These are phyloP conservation scores for Phialophora verrucosa DNA, from an alignment of 2,329 filamentous ascomycete genomes.

Conservation along the genomic window DNA sequence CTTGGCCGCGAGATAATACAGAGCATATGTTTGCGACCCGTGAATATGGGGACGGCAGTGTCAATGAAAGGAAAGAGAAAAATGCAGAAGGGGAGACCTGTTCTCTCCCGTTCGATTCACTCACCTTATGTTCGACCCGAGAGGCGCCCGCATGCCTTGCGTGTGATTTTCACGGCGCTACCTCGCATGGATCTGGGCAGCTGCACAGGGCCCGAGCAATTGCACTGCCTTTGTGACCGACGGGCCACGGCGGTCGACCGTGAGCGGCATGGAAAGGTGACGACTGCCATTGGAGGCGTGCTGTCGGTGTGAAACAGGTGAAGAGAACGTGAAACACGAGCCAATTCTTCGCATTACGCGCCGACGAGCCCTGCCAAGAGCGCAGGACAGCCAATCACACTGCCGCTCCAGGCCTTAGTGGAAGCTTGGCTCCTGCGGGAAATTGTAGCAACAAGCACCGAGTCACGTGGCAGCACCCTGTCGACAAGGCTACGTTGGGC, in stretches of 20 bases:
- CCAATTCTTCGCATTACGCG: constrained; percentile 12
- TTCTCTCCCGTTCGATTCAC: background rate
- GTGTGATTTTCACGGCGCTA: constrained; percentile 9
- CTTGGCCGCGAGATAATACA: background rate
- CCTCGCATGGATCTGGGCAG: constrained; percentile 7
- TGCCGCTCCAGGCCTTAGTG: background rate
- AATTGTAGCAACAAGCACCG: background rate
- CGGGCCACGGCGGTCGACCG: constrained; percentile 14
- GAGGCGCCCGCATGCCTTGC: constrained; percentile 7
- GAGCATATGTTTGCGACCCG: background rate
- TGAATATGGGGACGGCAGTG: background rate
- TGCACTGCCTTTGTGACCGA: constrained; percentile 23
- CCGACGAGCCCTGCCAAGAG: background rate
- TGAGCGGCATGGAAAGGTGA: constrained; percentile 17
- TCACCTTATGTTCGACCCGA: constrained; percentile 23
- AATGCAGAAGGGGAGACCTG: background rate
- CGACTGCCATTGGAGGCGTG: constrained; percentile 24
- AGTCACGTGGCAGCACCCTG: background rate
- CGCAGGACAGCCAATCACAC: background rate
- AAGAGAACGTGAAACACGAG: constrained; percentile 28
- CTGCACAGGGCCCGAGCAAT: background rate
- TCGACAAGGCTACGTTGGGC: background rate
- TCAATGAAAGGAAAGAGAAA: background rate
- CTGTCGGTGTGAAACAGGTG: constrained; percentile 25
- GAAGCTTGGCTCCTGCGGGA: background rate